Base-by-base conservation (phyloP, 75 land plant genomes). In the Cryptomeria japonica region DNA sequence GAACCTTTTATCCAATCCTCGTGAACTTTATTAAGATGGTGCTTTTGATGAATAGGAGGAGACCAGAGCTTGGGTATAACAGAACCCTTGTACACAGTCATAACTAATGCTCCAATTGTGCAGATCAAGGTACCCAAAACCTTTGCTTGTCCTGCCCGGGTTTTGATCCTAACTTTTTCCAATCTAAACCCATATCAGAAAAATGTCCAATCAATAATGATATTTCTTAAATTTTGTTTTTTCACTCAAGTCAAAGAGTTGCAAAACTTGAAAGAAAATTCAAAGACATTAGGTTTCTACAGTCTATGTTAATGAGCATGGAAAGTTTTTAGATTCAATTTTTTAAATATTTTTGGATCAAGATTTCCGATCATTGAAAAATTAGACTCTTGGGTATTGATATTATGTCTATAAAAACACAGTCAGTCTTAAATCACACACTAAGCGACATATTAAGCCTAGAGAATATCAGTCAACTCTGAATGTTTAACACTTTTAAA, bases 41-140 rank as follows among this genome's bases (percentile, higher is more conserved):
- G 28, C 13, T 64, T 68, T 1, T 82, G 41, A 41, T 91, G 91
- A 28, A 89, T 51, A 68, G 68, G 56, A 70, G 86, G 78, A 7
- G 90, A 82, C 70, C n/a, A 22, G 11, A 83, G 41, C 73, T 88
- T 91, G 31, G 70, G 70, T 73, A 84, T 90, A 5, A 64, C 36
- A 73, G 80, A 56, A 15, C 93, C 95, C 85, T 91, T 93, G 89
- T 90, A 95, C 6, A 93, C 53, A 18, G 92, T 88, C 87, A 95
- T 90, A 9, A 91, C 41, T 10, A 90, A 75, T 9, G 96, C 95
- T 22, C 96, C 96, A 75, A 87, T 72, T 15, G 92, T 83, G 49
- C 94, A 88, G 25, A 90, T 77, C 31, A 92, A 16, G 1, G 94
- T 90, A 0, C 96, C 96, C 22, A 92, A 16, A 15, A 92, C 55